Evolutionary conservation across 2,329 filamentous ascomycete species (phyloP), one percentile per base, ranked within the genome.

Genomic region (Plectosphaerella cucumerina): DNA sequence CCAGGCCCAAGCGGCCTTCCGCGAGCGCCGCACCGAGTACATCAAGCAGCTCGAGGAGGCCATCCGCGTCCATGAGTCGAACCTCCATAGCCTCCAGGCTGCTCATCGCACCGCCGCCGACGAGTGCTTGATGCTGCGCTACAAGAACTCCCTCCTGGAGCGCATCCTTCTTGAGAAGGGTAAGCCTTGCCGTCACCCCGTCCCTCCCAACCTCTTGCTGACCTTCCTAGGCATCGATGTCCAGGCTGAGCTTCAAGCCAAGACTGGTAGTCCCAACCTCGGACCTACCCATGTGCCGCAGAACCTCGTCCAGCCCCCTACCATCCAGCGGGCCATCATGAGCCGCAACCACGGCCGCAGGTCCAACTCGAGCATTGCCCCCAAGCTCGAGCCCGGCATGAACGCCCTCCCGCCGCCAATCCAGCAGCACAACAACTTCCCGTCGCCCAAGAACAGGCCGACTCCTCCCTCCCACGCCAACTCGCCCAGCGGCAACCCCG

Each of bases 21-120:
- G 94, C 60, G 94, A 99, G 73, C 87, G 94, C 59, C 86, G 94
- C 53, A 97, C 93, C 50, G 94, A 99, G 76, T 99, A 99, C 70
- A 99, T 99, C 75, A 97, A 97, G 75, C 94, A 99, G 70, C 82
- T 99, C 22, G 94, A 99, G 73, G 90, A 93, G 61, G 96, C 92
- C 50, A 97, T 99, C 71, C 93, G 94, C 65, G 89, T 94, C 60
- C 93, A 97, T 77, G 94, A 99, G 72, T 90, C 95, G 62, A 93
- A 90, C 62, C 78, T 97, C 51, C 89, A 95, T 62, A 96, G 85
- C 63, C 79, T 99, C 53, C 94, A 97, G 72, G 89, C 93, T 64
- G 95, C 91, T 58, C 94, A 97, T 66, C 89, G 94, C 61, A 92
- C 85, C 63, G 94, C 94, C 52, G 91, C 93, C 52, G 94, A 97